phyloP scores from a whole-genome alignment of 2,329 filamentous ascomycete species.

The Colletotrichum sp. region DNA sequence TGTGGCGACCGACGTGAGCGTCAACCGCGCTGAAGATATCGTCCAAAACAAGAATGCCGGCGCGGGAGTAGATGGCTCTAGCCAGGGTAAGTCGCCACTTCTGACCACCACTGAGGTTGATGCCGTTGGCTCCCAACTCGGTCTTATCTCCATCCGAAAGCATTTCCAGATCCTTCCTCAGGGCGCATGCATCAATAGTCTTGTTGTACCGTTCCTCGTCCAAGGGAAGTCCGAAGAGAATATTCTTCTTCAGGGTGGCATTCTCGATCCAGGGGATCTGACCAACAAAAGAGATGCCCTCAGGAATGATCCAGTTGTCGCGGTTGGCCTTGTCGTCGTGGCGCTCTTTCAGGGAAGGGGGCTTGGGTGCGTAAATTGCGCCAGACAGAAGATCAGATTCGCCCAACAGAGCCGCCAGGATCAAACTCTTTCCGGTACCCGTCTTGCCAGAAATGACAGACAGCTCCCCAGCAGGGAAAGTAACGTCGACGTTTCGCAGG shows the following conservation, averaged over 20 bases:
- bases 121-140: conserved; percentile 83
- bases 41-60: conserved; percentile 78
- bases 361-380: conserved; percentile 60
- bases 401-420: conserved; percentile 76
- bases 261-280: conserved; percentile 90
- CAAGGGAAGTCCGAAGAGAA: conserved; percentile 76
- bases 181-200: conserved; percentile 74
- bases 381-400: conserved; percentile 75
- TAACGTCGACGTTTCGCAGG: conserved; percentile 67
- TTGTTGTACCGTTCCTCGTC: conserved; percentile 73
- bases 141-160: conserved; percentile 79
- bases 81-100: conserved; percentile 84
- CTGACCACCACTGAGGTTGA: conserved; percentile 84
- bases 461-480: conserved; percentile 72
- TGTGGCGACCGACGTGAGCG: conserved; percentile 79
- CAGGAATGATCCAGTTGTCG: conserved; percentile 72
- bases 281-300: conserved; percentile 75
- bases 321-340: conserved; percentile 67
- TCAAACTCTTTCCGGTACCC: conserved; percentile 77
- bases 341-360: conserved; percentile 51
- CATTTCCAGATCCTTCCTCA: conserved; percentile 79
- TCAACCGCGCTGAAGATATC: conserved; percentile 87
- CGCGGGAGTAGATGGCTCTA: conserved; percentile 79
- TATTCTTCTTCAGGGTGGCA: conserved; percentile 78
- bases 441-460: conserved; percentile 80